phyloP scores from a whole-genome alignment of 345 rosid species.

The Garcia nutans region DNA sequence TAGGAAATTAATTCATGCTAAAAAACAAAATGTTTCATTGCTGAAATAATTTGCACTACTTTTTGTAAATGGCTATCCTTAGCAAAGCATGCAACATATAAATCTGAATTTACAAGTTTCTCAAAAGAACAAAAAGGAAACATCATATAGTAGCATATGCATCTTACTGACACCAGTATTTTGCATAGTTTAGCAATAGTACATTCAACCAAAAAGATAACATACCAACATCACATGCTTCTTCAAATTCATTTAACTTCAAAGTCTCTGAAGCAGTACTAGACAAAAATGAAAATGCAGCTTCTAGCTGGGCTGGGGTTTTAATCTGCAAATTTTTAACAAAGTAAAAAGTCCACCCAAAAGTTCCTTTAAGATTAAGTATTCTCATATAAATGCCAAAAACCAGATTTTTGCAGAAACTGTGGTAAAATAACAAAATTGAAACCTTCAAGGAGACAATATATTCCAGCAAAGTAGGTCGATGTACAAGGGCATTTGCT shows the following conservation, averaged over 20 bases:
- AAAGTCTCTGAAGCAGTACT: too few species aligned
- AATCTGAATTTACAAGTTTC: not conserved
- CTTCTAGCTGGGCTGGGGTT: conserved; percentile 83
- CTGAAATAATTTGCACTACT: too few species aligned
- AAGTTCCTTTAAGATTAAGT: not conserved
- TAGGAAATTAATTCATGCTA: not conserved
- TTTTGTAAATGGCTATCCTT: not conserved
- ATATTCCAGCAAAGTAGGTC: too few species aligned
- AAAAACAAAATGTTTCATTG: not conserved
- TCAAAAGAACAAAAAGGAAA: not conserved
- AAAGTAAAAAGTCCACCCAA: not conserved
- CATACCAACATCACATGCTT: too few species aligned
- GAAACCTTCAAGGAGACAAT: conserved; percentile 65
- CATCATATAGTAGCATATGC: conserved; percentile 4
- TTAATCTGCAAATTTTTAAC: conserved; percentile 54
- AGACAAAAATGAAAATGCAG: too few species aligned
- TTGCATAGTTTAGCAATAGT: not conserved
- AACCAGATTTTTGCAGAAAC: not conserved
- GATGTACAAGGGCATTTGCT: too few species aligned
- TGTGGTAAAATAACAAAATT: not conserved
- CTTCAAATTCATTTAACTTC: too few species aligned
- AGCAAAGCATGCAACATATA: not conserved
- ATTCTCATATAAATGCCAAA: not conserved
- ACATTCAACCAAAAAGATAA: too few species aligned
- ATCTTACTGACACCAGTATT: conserved; percentile 29